These are phyloP conservation scores for Aspergillus sp. DNA, from an alignment of 2,329 filamentous ascomycete species.

Conservation along the genomic window DNA sequence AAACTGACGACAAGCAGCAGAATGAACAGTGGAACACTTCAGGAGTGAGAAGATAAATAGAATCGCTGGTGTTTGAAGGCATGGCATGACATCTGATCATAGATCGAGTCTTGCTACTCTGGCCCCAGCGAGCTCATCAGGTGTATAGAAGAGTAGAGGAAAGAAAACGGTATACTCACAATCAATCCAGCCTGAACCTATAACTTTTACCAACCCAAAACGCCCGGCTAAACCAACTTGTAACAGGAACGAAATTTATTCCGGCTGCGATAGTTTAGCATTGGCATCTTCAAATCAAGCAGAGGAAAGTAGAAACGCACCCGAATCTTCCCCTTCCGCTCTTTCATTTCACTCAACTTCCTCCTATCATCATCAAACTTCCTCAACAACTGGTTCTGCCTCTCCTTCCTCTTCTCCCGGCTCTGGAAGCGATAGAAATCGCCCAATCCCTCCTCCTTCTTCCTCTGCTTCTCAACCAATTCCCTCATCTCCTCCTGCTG, in stretches of 20 bases:
- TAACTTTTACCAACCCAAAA: conserved; percentile 18
- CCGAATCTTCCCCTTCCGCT: conserved; percentile 57
- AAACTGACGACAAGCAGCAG: background rate
- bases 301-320: conserved; percentile 20
- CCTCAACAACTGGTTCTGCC: conserved; percentile 61
- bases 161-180: conserved; percentile 13
- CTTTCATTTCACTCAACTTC: conserved; percentile 64
- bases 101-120: conserved; percentile 38
- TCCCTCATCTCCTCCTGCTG: conserved; percentile 63
- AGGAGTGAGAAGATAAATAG: conserved; percentile 57
- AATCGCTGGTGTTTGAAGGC: conserved; percentile 59
- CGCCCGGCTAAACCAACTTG: conserved; percentile 22
- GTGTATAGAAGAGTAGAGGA: background rate
- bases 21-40: conserved; percentile 27
- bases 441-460: conserved; percentile 57
- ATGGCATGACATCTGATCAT: conserved; percentile 33
- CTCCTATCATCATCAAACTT: conserved; percentile 70
- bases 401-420: conserved; percentile 69
- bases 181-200: conserved; percentile 10
- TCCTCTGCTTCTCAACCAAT: conserved; percentile 52
- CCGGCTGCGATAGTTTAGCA: conserved; percentile 22
- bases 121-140: conserved; percentile 51
- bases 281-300: background rate
- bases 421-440: conserved; percentile 83
- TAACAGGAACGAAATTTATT: conserved; percentile 21